A percentile compares a stretch with the other conserved stretches of the same genome.
Evolutionary conservation across 2,329 filamentous ascomycete species (phyloP).

Genomic region (Botrytis paeoniae): DNA sequence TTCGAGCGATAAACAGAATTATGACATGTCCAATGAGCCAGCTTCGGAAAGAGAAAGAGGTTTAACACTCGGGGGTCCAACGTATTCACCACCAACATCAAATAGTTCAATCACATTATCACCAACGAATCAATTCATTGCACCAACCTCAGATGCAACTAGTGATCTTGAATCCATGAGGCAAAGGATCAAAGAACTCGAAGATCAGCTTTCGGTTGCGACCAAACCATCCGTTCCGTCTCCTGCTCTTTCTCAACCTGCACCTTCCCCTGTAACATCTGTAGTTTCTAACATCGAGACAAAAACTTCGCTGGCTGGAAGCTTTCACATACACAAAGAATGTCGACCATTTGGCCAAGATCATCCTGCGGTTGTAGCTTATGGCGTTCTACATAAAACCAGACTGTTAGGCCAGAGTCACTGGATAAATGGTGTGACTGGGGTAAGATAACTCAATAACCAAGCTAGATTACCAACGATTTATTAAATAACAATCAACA

Average conservation of each 20-base stretch:
- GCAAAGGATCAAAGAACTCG: neutral
- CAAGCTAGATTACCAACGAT: neutral
- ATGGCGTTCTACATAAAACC: slow-evolving; percentile 52
- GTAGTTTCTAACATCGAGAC: neutral
- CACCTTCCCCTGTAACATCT: neutral
- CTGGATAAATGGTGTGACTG: slow-evolving; percentile 50
- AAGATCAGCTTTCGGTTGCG: neutral
- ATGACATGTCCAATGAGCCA: neutral
- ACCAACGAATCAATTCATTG: neutral
- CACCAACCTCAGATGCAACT: neutral
- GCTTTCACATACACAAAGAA: neutral
- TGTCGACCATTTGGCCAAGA: slow-evolving; percentile 36
- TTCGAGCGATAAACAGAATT: neutral
- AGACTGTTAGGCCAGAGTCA: slow-evolving; percentile 56
- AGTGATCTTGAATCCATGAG: neutral
- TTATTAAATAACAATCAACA: neutral
- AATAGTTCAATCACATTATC: neutral
- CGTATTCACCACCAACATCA: neutral
- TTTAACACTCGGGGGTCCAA: neutral
- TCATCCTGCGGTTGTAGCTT: slow-evolving; percentile 38
- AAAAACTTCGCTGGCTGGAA: neutral
- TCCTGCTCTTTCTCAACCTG: neutral
- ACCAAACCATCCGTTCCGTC: neutral
- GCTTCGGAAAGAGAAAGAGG: neutral
- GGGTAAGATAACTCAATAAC: slow-evolving; percentile 39